Evolutionary conservation across 129 eudicot species (phyloP), one percentile per base, ranked within the genome.

Genomic region (Chrysanthemum seticuspe): DNA sequence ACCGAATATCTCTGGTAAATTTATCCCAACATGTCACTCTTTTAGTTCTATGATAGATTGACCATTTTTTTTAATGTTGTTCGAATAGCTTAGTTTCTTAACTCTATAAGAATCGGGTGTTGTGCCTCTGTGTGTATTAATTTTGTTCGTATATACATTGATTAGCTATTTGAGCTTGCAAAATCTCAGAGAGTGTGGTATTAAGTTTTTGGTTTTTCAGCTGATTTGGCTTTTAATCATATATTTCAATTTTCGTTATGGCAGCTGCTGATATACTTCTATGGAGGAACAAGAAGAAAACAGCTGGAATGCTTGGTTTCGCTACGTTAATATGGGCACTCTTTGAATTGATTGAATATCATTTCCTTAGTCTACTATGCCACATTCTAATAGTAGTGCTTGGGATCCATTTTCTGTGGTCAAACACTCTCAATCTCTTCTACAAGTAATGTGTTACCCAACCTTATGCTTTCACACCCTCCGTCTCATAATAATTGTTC

Each of bases 241-340:
- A 1, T 40, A 40, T 40, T 15, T 65, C 29, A 29, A 53, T 56
- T 65, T 21, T 16, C 0, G 14, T 44, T 45, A 16, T 78, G 54
- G 21, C 89, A 93, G 98, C 90, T 81, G 97, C 98, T 84, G 98
- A 93, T 82, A 71, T 93, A 75, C 71, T 93, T 71, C 79, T 93
- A 15, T 93, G 98, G 97, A 87, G 97, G 84, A 80, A 89, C 82
- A 93, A 87, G 87, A 93, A 87, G 69, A 70, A 78, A 65, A 68
- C 97, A 18, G 85, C 78, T 64, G 75, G 81, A 13, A 85, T 87
- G 19, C 85, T 94, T 60, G 93, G 91, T 83, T 74, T 83, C 57
- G 97, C 87, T 13, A 94, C 98, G 53, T 76, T 85, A n/a, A 78
- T 94, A 19, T 94, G 98, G 98, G 90, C 86, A 25, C 88, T 90